Conservation (phyloP, 805 yeast species). For the Teunomyces gatunensis region DNA sequence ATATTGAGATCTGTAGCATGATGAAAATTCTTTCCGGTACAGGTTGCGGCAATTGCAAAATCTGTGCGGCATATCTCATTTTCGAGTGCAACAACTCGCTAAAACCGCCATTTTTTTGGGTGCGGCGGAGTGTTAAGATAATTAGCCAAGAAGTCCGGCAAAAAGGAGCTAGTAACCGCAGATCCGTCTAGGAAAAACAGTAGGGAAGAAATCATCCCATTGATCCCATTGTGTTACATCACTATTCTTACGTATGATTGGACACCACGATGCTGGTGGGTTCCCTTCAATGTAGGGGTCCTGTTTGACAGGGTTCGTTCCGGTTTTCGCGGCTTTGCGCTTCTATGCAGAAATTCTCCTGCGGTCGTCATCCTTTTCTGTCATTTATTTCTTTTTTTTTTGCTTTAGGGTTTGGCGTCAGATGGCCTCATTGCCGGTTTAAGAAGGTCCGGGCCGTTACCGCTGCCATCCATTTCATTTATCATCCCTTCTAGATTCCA, state of each 20-base stretch:
- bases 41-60: slow-evolving; percentile 2
- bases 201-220: too few species aligned
- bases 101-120: neutral
- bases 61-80: neutral
- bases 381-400: neutral
- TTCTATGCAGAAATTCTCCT: neutral
- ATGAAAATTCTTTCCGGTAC: neutral
- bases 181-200: too few species aligned
- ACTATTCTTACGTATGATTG: too few species aligned
- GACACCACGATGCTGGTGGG: too few species aligned
- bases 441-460: neutral
- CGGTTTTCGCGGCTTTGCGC: neutral
- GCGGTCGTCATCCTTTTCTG: neutral
- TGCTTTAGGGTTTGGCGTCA: neutral
- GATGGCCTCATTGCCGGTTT: neutral
- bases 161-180: too few species aligned
- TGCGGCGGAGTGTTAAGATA: neutral
- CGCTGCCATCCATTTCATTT: neutral
- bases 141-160: neutral
- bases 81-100: neutral
- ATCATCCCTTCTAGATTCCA: neutral
- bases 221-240: too few species aligned
- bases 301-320: neutral
- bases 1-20: neutral
- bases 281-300: neutral